These are phyloP conservation scores for Beauveria bassiana DNA, from an alignment of 2,329 filamentous ascomycete genomes.

Conservation along the genomic window DNA sequence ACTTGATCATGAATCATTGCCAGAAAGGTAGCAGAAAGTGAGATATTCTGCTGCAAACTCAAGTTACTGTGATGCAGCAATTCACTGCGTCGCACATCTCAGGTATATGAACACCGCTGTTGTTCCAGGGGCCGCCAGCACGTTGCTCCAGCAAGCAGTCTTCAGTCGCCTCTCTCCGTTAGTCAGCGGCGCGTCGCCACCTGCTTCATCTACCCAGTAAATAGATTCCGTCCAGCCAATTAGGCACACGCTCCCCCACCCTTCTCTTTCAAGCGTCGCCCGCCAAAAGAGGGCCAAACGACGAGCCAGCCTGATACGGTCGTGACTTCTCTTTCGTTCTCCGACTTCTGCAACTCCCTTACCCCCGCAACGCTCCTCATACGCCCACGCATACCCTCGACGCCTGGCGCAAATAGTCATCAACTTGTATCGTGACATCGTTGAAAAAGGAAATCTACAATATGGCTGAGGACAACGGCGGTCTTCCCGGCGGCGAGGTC, in stretches of 20 bases:
- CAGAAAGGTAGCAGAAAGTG: background rate
- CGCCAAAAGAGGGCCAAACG: background rate
- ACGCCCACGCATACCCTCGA: background rate
- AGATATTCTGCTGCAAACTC: background rate
- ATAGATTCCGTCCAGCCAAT: background rate
- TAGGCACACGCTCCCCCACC: background rate
- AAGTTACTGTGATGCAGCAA: background rate
- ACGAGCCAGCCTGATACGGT: background rate
- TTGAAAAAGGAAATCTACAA: constrained; percentile 13
- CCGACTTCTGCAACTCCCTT: background rate
- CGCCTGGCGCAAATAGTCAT: background rate
- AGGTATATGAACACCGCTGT: background rate
- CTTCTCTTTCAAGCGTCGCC: background rate
- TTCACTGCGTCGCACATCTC: background rate
- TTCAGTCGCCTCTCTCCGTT: background rate
- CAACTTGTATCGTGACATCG: background rate
- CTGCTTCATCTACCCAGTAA: background rate
- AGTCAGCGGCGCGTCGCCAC: background rate
- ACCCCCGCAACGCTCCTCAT: background rate
- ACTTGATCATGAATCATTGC: background rate
- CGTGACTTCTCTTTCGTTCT: background rate
- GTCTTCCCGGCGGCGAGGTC: constrained; percentile 34
- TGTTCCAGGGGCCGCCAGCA: background rate
- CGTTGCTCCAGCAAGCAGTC: background rate
- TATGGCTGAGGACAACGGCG: constrained; percentile 48